phyloP scores from a whole-genome alignment of 192 early-diverging fungal species.

The Linnemannia schmuckeri region DNA sequence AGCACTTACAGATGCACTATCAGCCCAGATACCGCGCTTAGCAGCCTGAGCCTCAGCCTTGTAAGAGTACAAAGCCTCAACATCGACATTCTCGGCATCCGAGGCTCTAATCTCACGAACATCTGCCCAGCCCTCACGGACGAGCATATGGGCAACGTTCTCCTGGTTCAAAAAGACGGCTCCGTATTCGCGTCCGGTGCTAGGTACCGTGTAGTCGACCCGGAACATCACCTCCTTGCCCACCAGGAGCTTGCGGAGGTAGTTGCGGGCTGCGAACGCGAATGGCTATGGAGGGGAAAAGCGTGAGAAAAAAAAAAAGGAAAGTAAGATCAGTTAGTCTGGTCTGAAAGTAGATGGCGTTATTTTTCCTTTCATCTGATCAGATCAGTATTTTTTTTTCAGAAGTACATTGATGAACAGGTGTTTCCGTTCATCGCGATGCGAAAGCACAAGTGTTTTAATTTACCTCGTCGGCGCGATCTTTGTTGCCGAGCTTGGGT shows the following conservation, averaged over 20 bases:
- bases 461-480: constrained; percentile 88
- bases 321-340: background rate
- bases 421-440: background rate
- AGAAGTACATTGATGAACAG: background rate
- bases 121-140: constrained; percentile 89
- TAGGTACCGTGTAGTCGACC: constrained; percentile 82
- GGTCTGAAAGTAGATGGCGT: background rate
- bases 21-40: constrained; percentile 85
- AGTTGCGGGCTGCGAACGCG: constrained; percentile 92
- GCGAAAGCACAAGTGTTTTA: background rate
- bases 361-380: constrained; percentile 25
- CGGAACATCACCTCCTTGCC: constrained; percentile 92
- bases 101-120: constrained; percentile 73
- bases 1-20: constrained; percentile 58
- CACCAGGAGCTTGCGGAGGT: constrained; percentile 84
- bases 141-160: constrained; percentile 79
- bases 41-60: constrained; percentile 81
- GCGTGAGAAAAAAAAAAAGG: background rate
- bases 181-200: constrained; percentile 78
- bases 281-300: constrained; percentile 64
- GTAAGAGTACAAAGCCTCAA: constrained; percentile 67
- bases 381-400: constrained; percentile 13
- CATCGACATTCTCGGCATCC: constrained; percentile 56
- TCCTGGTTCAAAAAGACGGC: constrained; percentile 62
- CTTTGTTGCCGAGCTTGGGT: constrained; percentile 88